Conservation (phyloP, 768 basidiomycete genomes). For the Agaricus subrufescens region DNA sequence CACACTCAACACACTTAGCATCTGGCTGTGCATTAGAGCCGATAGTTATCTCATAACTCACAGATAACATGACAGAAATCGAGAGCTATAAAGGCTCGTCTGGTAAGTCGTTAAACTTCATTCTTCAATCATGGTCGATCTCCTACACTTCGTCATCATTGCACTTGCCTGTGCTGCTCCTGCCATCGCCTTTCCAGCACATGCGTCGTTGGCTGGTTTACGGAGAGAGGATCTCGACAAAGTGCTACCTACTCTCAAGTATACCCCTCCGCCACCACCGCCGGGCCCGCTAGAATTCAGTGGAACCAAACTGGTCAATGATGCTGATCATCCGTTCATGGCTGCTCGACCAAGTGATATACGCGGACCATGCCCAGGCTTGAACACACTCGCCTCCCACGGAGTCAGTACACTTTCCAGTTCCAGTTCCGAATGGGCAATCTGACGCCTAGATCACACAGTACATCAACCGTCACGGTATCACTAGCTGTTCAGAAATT, state of each 20-base stretch:
- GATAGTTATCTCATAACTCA: no score
- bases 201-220: slow-evolving; percentile 21
- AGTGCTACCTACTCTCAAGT: slow-evolving; percentile 7
- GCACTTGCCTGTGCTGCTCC: not conserved
- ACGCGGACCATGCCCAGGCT: slow-evolving; percentile 16
- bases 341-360: slow-evolving; percentile 9
- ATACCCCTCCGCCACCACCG: slow-evolving; percentile 4
- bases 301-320: slow-evolving; percentile 13
- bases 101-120: no score
- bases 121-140: not conserved
- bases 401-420: slow-evolving; percentile 9
- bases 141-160: not conserved
- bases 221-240: slow-evolving; percentile 14
- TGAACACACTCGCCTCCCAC: slow-evolving; percentile 18
- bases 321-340: slow-evolving; percentile 15
- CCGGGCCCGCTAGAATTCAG: slow-evolving; percentile 8
- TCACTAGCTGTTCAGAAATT: slow-evolving; percentile 14
- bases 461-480: slow-evolving; percentile 12
- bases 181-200: slow-evolving; percentile 16
- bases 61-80: no score
- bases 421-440: not conserved
- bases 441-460: not conserved
- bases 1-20: no score
- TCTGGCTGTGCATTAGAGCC: no score
- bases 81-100: no score